Conservation (phyloP, 352 stramenopile genomes). For the Pythium phragmiticola region DNA sequence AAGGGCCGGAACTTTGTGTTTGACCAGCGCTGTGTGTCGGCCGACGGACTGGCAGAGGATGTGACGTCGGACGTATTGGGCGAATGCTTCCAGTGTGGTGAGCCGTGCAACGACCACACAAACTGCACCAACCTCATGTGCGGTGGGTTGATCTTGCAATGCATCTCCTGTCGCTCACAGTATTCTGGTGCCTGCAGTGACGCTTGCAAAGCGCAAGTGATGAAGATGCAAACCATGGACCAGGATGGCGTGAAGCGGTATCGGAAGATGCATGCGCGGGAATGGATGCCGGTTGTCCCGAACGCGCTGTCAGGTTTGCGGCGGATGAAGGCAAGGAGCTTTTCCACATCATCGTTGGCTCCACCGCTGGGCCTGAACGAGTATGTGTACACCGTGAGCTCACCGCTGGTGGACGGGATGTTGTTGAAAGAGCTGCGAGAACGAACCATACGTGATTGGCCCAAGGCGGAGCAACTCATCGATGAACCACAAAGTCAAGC, state of each 20-base stretch:
- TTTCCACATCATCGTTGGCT: background rate
- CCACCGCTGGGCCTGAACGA: slow-evolving; percentile 18
- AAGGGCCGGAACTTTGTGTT: slow-evolving; percentile 78
- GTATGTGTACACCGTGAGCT: slow-evolving; percentile 27
- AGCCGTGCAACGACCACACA: slow-evolving; percentile 45
- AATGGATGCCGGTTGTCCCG: slow-evolving; percentile 11
- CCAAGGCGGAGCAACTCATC: slow-evolving; percentile 59
- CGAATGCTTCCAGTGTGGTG: slow-evolving; percentile 58
- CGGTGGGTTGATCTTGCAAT: slow-evolving; percentile 25
- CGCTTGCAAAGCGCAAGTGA: background rate
- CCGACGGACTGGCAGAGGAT: slow-evolving; percentile 37
- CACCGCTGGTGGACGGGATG: slow-evolving; percentile 20
- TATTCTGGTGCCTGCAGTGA: slow-evolving; percentile 2
- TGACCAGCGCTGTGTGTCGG: slow-evolving; percentile 63
- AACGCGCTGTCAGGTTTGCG: slow-evolving; percentile 10
- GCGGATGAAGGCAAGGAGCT: background rate
- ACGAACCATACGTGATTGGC: slow-evolving; percentile 37
- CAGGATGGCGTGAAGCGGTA: background rate
- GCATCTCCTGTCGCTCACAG: background rate
- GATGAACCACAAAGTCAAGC: slow-evolving; percentile 60
- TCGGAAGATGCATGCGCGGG: slow-evolving; percentile 1
- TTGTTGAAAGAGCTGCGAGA: slow-evolving; percentile 45
- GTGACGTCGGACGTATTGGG: slow-evolving; percentile 66
- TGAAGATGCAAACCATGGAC: slow-evolving; percentile 5
- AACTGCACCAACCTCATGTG: slow-evolving; percentile 71